phyloP scores from a whole-genome alignment of 768 basidiomycete species.

The Favolaschia claudopus region DNA sequence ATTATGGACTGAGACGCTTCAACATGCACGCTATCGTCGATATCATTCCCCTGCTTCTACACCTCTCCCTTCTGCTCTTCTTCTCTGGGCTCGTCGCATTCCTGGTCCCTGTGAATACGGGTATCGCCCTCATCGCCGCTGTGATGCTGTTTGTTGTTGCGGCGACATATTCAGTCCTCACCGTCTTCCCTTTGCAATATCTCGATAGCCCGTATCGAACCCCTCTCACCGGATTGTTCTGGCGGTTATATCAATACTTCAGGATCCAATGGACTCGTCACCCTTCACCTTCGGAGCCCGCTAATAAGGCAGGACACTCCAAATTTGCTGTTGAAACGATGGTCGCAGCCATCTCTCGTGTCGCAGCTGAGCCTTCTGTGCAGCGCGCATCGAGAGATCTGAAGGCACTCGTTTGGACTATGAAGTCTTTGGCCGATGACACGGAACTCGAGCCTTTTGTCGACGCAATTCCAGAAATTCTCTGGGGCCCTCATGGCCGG shows the following conservation, averaged over 20 bases:
- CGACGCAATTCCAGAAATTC: no score
- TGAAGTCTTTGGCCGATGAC: no score
- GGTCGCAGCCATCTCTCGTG: no score
- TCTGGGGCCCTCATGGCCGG: not conserved
- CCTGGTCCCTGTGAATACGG: not conserved
- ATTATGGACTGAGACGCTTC: not conserved
- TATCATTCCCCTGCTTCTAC: conserved; percentile 1
- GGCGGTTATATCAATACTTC: no score
- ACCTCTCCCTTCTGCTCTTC: conserved; percentile 1
- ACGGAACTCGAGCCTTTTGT: no score
- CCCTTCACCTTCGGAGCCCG: no score
- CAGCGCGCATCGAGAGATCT: no score
- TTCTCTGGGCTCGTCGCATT: conserved; percentile 11
- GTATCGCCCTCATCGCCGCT: conserved; percentile 2
- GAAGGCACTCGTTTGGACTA: no score
- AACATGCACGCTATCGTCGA: not conserved
- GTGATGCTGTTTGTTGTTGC: not conserved
- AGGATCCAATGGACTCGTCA: no score
- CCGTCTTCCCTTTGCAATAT: conserved; percentile 14
- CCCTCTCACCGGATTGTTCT: conserved; percentile 12
- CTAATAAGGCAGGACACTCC: no score
- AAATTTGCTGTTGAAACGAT: no score
- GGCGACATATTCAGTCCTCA: conserved; percentile 8
- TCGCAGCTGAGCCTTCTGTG: no score
- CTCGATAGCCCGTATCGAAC: conserved; percentile 23